These are phyloP conservation scores for Azolla pinnata DNA, from an alignment of 75 land plant species.

Conservation along the genomic window DNA sequence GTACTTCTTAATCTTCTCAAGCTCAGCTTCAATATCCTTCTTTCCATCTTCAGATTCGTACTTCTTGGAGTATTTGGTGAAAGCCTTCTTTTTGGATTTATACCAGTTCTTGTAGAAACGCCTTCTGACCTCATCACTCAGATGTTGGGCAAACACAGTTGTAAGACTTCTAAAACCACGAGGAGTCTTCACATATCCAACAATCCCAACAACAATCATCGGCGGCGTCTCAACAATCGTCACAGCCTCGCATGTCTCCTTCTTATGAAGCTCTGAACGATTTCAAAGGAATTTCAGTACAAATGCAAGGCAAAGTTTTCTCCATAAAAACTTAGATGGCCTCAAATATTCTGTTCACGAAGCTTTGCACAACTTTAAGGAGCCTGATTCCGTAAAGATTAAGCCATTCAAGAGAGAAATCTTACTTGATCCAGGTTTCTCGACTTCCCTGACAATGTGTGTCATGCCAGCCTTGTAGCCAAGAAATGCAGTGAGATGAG, in stretches of 20 bases:
- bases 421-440: slow-evolving; percentile 90
- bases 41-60: slow-evolving; percentile 63
- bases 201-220: slow-evolving; percentile 72
- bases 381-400: too few relatives aligned
- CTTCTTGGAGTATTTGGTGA: slow-evolving; percentile 62
- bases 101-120: slow-evolving; percentile 81
- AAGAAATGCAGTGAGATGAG: slow-evolving; percentile 63
- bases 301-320: too few relatives aligned
- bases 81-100: slow-evolving; percentile 83
- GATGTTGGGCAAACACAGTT: slow-evolving; percentile 79
- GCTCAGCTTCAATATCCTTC: slow-evolving; percentile 49
- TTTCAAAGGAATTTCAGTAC: too few relatives aligned
- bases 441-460: slow-evolving; percentile 84
- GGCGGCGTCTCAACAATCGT: slow-evolving; percentile 80
- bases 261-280: slow-evolving; percentile 63
- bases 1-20: slow-evolving; percentile 75
- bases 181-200: slow-evolving; percentile 67
- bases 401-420: too few relatives aligned
- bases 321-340: too few relatives aligned
- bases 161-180: slow-evolving; percentile 51
- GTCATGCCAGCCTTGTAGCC: slow-evolving; percentile 99
- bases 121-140: slow-evolving; percentile 64
- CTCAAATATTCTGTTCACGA: too few relatives aligned
- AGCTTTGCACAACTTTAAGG: too few relatives aligned
- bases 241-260: slow-evolving; percentile 87